phyloP scores from a whole-genome alignment of 73 alveolate species.

The Paramecium octaurelia region DNA sequence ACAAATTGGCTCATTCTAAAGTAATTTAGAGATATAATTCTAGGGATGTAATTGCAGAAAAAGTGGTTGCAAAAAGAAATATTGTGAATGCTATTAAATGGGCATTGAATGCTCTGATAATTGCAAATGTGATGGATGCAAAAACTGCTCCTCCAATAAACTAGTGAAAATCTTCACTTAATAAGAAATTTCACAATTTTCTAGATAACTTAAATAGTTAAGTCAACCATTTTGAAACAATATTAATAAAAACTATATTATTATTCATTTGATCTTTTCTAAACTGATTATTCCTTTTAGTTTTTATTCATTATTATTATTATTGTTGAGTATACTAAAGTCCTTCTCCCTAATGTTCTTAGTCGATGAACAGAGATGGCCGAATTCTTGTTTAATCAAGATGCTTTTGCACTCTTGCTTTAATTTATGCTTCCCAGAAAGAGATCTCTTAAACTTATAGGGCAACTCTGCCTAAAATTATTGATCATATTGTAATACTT shows the following conservation, averaged over 20 bases:
- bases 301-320: neutral
- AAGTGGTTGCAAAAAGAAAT: conserved; percentile 73
- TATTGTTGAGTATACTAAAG: neutral
- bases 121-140: conserved; percentile 64
- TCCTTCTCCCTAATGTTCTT: conserved; percentile 24
- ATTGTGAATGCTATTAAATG: conserved; percentile 70
- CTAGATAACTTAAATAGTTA: neutral
- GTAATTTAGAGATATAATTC: neutral
- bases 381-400: neutral
- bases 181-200: neutral
- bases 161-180: neutral
- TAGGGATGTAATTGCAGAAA: conserved; percentile 73
- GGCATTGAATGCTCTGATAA: conserved; percentile 66
- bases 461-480: neutral
- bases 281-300: neutral
- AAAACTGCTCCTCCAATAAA: conserved; percentile 3
- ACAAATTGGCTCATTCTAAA: neutral
- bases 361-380: neutral
- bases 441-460: neutral
- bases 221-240: neutral
- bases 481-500: neutral
- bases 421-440: neutral
- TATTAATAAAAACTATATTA: neutral
- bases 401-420: neutral
- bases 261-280: neutral